Percentiles rank a stretch among this genome's conserved stretches.
phyloP scores from a whole-genome alignment of 148 eudicot genomes.

The Vaccinium darrowii region DNA sequence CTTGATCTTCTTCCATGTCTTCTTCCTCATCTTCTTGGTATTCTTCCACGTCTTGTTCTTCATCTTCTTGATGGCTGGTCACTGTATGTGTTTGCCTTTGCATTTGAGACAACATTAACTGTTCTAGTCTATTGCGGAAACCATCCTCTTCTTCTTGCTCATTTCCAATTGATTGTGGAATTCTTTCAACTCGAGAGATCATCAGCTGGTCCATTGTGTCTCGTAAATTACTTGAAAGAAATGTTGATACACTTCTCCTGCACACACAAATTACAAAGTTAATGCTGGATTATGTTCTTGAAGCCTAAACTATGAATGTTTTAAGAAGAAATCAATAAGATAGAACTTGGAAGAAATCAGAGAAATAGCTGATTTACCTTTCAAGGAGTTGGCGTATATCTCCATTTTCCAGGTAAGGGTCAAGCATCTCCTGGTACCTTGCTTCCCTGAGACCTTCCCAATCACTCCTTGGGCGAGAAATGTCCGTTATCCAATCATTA shows the following conservation, averaged over 20 bases:
- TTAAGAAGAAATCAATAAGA: neutral
- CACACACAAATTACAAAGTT: slow-evolving; percentile 1
- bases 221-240: slow-evolving; percentile 64
- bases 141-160: slow-evolving; percentile 23
- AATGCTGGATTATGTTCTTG: neutral
- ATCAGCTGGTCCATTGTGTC: slow-evolving; percentile 65
- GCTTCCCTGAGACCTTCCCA: slow-evolving; percentile 81
- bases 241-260: slow-evolving; percentile 72
- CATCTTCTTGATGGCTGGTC: slow-evolving; percentile 9
- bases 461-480: slow-evolving; percentile 76
- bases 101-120: neutral
- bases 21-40: neutral
- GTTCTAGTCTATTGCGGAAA: slow-evolving; percentile 14
- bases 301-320: neutral
- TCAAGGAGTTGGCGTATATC: slow-evolving; percentile 70
- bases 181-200: slow-evolving; percentile 44
- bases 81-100: slow-evolving; percentile 13
- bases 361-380: slow-evolving; percentile 40
- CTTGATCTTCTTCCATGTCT: slow-evolving; percentile 8
- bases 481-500: slow-evolving; percentile 65
- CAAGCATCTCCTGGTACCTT: slow-evolving; percentile 73
- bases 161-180: slow-evolving; percentile 6
- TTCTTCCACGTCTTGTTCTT: neutral
- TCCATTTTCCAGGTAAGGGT: slow-evolving; percentile 46
- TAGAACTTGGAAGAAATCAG: neutral